These are phyloP conservation scores for Trichophyton benhamiae DNA, from an alignment of 2,329 filamentous ascomycete genomes.

Conservation along the genomic window DNA sequence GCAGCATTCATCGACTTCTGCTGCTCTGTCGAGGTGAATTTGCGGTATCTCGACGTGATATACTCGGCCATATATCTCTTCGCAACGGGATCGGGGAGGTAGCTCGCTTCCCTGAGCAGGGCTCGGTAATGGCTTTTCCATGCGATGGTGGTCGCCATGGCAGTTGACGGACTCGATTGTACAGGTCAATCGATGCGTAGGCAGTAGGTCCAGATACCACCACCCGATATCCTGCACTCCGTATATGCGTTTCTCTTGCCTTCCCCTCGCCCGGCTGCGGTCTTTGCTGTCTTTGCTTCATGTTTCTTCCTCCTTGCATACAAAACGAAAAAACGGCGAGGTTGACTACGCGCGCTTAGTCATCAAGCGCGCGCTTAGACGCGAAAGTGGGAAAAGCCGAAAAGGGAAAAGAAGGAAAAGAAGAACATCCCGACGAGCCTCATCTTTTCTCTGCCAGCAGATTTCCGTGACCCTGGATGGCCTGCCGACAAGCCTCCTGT, in stretches of 20 bases:
- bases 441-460: not conserved
- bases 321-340: not conserved
- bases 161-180: not conserved
- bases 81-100: conserved; percentile 47
- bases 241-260: not conserved
- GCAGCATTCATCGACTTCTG: not conserved
- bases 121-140: conserved; percentile 42
- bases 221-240: not conserved
- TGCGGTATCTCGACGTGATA: conserved; percentile 38
- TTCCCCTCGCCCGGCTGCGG: not conserved
- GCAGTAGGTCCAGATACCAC: no score
- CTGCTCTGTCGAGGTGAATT: conserved; percentile 18
- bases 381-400: conserved; percentile 3
- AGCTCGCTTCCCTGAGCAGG: conserved; percentile 47
- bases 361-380: conserved; percentile 9
- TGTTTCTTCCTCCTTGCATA: not conserved
- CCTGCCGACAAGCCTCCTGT: not conserved
- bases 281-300: not conserved
- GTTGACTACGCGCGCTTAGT: conserved; percentile 6
- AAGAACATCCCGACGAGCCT: not conserved
- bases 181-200: not conserved
- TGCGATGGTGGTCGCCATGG: conserved; percentile 5
- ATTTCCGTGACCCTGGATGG: not conserved
- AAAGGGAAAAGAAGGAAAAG: not conserved
- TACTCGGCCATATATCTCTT: conserved; percentile 39